These are phyloP conservation scores for Iberis amara DNA, from an alignment of 441 rosid species.

Conservation along the genomic window DNA sequence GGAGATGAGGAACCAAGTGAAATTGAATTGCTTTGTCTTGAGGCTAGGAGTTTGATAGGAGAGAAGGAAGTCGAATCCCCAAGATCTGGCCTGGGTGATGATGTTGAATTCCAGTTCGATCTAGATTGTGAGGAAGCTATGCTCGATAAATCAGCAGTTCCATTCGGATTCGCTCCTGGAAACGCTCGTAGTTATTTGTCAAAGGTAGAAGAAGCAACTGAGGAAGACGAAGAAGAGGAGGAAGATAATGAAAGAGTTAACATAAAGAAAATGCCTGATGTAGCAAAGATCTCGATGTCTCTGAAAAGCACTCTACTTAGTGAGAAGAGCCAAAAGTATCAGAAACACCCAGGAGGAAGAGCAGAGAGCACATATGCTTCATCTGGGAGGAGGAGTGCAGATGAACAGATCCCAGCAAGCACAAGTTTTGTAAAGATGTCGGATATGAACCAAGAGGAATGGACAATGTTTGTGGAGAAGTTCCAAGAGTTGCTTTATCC, in stretches of 20 bases:
- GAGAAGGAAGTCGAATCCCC: conserved; percentile 29
- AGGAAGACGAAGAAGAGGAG: conserved; percentile 28
- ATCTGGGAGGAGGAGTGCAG: conserved; percentile 36
- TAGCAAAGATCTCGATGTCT: conserved; percentile 33
- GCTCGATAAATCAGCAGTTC: conserved; percentile 18
- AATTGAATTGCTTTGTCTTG: conserved; percentile 40
- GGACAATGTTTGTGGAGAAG: conserved; percentile 37
- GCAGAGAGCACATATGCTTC: conserved; percentile 25
- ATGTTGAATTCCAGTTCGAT: conserved; percentile 35
- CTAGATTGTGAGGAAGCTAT: conserved; percentile 30
- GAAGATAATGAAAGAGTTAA: background rate
- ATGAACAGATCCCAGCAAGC: conserved; percentile 36
- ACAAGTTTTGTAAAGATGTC: conserved; percentile 40
- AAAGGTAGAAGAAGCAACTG: conserved; percentile 31
- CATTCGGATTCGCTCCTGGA: conserved; percentile 17
- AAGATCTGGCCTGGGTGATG: conserved; percentile 28
- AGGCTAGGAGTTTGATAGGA: conserved; percentile 34
- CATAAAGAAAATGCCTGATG: conserved; percentile 15
- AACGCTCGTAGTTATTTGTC: conserved; percentile 27
- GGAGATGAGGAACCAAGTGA: conserved; percentile 43
- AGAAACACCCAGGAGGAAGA: conserved; percentile 30
- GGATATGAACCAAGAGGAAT: conserved; percentile 39
- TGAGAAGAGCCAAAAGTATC: conserved; percentile 32
- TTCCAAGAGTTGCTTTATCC: conserved; percentile 39
- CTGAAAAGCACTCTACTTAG: conserved; percentile 33